phyloP scores from a whole-genome alignment of 2,329 filamentous ascomycete genomes.

The Penicillium olsonii region DNA sequence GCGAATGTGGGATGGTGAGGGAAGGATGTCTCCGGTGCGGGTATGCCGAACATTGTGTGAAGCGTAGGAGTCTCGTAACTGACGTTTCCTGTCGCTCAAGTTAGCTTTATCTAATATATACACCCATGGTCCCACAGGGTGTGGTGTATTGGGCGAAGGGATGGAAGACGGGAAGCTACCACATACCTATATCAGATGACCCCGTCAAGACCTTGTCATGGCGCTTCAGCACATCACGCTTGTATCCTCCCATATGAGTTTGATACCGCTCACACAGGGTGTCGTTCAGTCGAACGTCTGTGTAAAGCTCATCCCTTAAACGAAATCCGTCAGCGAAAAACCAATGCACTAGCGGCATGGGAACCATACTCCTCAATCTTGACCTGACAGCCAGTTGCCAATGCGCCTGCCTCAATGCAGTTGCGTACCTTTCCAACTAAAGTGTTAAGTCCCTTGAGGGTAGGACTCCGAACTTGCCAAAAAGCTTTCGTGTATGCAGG shows the following conservation, averaged over 20 bases:
- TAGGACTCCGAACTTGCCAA: constrained; percentile 50
- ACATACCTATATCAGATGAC: constrained; percentile 51
- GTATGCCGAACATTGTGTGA: constrained; percentile 52
- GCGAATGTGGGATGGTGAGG: constrained; percentile 48
- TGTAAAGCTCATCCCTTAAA: constrained; percentile 38
- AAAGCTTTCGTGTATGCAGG: constrained; percentile 52
- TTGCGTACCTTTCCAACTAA: constrained; percentile 32
- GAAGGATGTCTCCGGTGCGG: constrained; percentile 35
- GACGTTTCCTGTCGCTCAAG: constrained; percentile 47
- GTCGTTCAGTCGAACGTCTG: constrained; percentile 49
- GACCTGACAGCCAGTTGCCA: constrained; percentile 38
- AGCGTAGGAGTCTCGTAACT: constrained; percentile 51
- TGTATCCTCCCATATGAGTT: constrained; percentile 46
- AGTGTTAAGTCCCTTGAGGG: constrained; percentile 40
- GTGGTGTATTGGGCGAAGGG: too few relatives aligned
- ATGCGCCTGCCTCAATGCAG: constrained; percentile 39
- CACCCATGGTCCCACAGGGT: too few relatives aligned
- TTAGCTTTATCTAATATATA: background rate
- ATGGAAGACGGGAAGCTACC: too few relatives aligned
- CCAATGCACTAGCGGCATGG: background rate
- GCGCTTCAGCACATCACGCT: constrained; percentile 39
- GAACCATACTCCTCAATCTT: constrained; percentile 32
- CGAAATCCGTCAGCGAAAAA: background rate
- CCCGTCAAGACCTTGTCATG: constrained; percentile 43
- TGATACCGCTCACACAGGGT: constrained; percentile 48